Evolutionary conservation across 495 filamentous ascomycete genomes (phyloP).

Genomic region (Daldinia caldariorum): DNA sequence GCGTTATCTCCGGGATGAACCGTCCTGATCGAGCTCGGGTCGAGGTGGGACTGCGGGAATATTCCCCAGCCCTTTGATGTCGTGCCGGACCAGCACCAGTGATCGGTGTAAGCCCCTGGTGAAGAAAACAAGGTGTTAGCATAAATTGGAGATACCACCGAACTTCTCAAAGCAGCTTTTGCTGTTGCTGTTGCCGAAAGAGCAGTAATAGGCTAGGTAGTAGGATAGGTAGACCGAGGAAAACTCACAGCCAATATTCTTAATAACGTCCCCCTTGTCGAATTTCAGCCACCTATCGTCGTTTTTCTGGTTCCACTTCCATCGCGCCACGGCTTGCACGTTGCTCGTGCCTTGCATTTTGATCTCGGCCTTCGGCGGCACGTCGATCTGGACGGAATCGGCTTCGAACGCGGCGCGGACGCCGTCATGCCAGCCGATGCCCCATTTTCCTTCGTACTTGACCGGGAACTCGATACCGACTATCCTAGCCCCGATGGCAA

Average conservation of each 20-base stretch:
- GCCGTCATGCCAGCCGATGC: conserved; percentile 59
- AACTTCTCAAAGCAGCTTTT: no score
- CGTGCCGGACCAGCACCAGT: conserved; percentile 63
- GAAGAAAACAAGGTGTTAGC: background rate
- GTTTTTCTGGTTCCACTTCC: conserved; percentile 58
- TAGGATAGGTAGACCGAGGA: background rate
- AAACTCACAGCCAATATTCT: conserved; percentile 58
- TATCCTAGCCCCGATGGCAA: conserved; percentile 54
- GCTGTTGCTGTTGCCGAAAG: no score
- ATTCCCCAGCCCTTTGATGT: conserved; percentile 58
- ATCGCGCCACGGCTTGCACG: conserved; percentile 53
- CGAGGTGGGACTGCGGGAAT: conserved; percentile 57
- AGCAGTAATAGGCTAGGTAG: background rate
- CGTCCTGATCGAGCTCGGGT: conserved; percentile 47
- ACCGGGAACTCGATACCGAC: conserved; percentile 58
- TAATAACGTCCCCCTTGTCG: conserved; percentile 58
- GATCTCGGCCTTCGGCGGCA: conserved; percentile 50
- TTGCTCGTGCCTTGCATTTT: conserved; percentile 51
- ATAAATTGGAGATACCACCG: background rate
- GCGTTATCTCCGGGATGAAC: conserved; percentile 39
- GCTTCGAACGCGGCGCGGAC: conserved; percentile 53
- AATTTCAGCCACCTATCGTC: conserved; percentile 59
- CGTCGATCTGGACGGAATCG: conserved; percentile 51
- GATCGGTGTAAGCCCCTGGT: conserved; percentile 49
- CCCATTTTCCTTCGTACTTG: conserved; percentile 59